A percentile compares a stretch with the other conserved stretches of the same genome.
Evolutionary conservation across 164 flowering plant genomes (phyloP).

Genomic region (Berberis vulgaris): DNA sequence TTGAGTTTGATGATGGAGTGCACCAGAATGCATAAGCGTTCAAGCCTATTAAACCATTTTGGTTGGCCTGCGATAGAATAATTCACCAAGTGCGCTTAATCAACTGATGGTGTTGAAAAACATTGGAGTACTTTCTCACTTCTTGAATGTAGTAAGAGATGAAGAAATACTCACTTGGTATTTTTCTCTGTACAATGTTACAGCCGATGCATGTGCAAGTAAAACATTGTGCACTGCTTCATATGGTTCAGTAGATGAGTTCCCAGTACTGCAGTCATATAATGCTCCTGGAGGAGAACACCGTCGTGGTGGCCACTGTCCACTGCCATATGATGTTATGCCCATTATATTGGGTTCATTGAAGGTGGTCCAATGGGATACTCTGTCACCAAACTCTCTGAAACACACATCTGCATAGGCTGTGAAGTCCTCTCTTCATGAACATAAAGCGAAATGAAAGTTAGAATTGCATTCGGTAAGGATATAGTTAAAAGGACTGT

Average conservation of each 20-base stretch:
- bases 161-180: slow-evolving; percentile 6
- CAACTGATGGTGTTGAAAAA: too few species aligned
- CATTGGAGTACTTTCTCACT: too few species aligned
- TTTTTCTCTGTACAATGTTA: slow-evolving; percentile 5
- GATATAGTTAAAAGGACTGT: too few species aligned
- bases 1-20: slow-evolving; percentile 8
- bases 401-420: slow-evolving; percentile 15
- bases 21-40: slow-evolving; percentile 9
- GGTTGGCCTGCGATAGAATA: too few species aligned
- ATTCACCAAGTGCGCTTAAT: too few species aligned
- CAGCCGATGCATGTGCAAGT: slow-evolving; percentile 14
- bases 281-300: neutral
- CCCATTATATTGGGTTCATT: slow-evolving; percentile 9
- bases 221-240: slow-evolving; percentile 5
- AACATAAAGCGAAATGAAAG: too few species aligned
- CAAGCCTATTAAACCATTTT: slow-evolving; percentile 2
- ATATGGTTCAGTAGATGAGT: slow-evolving; percentile 12
- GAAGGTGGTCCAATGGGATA: slow-evolving; percentile 11
- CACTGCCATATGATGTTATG: neutral
- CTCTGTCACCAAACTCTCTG: slow-evolving; percentile 15
- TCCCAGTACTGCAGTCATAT: slow-evolving; percentile 4
- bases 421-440: slow-evolving; percentile 2
- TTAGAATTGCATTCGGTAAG: too few species aligned
- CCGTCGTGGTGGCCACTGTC: slow-evolving; percentile 9
- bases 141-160: neutral